Evolutionary conservation across 148 eudicot genomes (phyloP).

Genomic region (Vaccinium vitisidaea): DNA sequence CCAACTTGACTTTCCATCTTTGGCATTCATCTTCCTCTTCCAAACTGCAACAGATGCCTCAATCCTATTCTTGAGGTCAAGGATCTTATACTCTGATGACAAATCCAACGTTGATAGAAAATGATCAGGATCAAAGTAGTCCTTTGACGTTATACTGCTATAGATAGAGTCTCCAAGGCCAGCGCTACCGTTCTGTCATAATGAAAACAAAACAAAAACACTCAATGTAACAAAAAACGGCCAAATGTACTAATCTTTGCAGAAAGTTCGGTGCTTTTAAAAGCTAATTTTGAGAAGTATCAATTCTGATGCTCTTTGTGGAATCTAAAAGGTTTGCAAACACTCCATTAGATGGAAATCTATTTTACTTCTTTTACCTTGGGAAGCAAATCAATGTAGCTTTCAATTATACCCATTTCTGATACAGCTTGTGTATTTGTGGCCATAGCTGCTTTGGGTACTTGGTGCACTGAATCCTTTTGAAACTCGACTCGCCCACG

Average conservation of each 20-base stretch:
- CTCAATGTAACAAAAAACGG: background rate
- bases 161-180: constrained; percentile 65
- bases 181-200: constrained; percentile 54
- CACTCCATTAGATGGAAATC: background rate
- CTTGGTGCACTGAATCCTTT: constrained; percentile 74
- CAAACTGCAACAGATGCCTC: constrained; percentile 73
- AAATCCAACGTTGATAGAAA: constrained; percentile 53
- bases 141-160: constrained; percentile 46
- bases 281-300: background rate
- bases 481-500: constrained; percentile 47
- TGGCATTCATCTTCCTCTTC: constrained; percentile 59
- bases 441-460: constrained; percentile 84
- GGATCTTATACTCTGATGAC: constrained; percentile 67
- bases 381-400: constrained; percentile 68
- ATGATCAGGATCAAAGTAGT: constrained; percentile 56
- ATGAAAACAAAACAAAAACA: background rate
- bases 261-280: background rate
- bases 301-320: no score
- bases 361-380: constrained; percentile 40
- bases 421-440: constrained; percentile 64
- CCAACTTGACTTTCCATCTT: constrained; percentile 64
- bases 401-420: constrained; percentile 70
- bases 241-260: background rate
- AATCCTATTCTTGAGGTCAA: constrained; percentile 61
- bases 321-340: background rate